Evolutionary conservation across 352 stramenopile species (phyloP), one percentile per base, ranked within the genome.

Genomic region (Globisporangium parvum): DNA sequence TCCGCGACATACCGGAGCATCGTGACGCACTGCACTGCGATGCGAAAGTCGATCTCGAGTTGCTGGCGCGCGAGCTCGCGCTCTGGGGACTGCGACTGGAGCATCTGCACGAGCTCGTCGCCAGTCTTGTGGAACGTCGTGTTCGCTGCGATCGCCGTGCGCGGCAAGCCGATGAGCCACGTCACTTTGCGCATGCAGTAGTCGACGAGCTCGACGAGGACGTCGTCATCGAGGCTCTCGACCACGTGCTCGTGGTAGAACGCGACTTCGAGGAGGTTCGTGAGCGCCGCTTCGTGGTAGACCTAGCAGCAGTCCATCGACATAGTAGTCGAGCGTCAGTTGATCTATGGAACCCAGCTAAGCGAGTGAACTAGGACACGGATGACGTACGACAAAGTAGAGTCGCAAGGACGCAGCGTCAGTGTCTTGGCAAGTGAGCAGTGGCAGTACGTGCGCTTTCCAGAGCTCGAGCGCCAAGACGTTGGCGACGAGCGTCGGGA

Each of bases 201-300:
- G 77, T 98, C 93, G n/a, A 97, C 59, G 6, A 98, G 65, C 51
- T 98, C 93, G n/a, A 98, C 55, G 44, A 97, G 66, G 23, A 87
- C 65, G 42, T 97, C 82, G 33, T 95, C 91, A n/a, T 89, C 75
- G 49, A 93, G 55, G 31, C 76, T 86, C 69, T 97, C 86, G 17
- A 96, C 65, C 9, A 93, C 75, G 53, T 96, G 88, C 41, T 96
- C 85, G 65, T 97, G 88, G 65, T 80, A 96, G 44, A 96, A 92
- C 2, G 89, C 70, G 23, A 96, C 83, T 54, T 97, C 89, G 6
- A 97, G 62, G 23, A 97, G 62, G 60, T 97, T 97, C 17, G 77
- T 81, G 14, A 96, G 59, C 15, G 85, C 85, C n/a, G 87, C 85
- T 52, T 96, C 84, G 53, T 97, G 88, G 59, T 96, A 98, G 50